Evolutionary conservation across 805 yeast genomes (phyloP).

Genomic region (Kockiozyma suomiensis): DNA sequence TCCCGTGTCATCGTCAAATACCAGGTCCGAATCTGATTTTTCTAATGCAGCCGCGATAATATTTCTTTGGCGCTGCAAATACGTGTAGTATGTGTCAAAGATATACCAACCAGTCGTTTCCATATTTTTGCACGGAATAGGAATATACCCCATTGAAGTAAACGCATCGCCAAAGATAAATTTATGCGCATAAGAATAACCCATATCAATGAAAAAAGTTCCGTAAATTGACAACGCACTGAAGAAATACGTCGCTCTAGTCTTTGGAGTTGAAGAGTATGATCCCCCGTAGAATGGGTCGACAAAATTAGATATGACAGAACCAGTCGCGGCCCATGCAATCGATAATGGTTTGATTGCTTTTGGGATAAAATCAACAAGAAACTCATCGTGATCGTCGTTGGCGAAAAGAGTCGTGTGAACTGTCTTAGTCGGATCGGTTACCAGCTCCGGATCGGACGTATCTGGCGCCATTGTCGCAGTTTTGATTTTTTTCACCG

Average conservation of each 20-base stretch:
- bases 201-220: constrained; percentile 3
- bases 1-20: constrained; percentile 9
- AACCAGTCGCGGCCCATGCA: constrained; percentile 2
- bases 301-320: neutral
- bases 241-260: neutral
- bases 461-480: too few species aligned
- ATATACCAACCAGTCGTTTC: constrained; percentile 9
- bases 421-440: neutral
- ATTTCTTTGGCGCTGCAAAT: constrained; percentile 12
- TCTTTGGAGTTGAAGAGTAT: neutral
- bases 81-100: constrained; percentile 11
- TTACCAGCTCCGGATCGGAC: neutral
- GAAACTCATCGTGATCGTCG: constrained; percentile 8
- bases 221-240: constrained; percentile 5
- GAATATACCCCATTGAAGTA: neutral
- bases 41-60: constrained; percentile 11
- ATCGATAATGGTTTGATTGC: neutral
- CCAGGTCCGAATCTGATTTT: constrained; percentile 1
- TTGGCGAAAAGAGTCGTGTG: constrained; percentile 12
- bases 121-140: constrained; percentile 4
- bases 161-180: constrained; percentile 8
- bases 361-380: neutral
- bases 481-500: neutral
- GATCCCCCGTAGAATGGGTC: neutral
- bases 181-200: neutral